phyloP scores from a whole-genome alignment of 2,329 filamentous ascomycete species.

The Penicillium sp. region DNA sequence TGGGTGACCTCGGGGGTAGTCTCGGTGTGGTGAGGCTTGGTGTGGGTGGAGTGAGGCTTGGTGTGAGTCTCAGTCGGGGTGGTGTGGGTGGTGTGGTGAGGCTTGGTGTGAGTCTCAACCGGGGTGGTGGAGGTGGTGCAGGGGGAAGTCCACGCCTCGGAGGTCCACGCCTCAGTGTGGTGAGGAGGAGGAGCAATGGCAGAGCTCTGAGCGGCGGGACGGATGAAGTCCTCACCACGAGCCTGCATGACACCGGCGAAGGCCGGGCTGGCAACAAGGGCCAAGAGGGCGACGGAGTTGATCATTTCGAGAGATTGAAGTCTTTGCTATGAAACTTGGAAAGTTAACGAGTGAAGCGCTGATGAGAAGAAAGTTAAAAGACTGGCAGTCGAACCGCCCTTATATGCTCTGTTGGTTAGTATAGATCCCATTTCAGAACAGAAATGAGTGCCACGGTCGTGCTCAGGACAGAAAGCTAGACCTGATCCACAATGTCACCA shows the following conservation, averaged over 20 bases:
- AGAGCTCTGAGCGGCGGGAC: slow-evolving; percentile 6
- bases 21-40: slow-evolving; percentile 14
- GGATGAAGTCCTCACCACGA: slow-evolving; percentile 19
- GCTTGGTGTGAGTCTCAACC: not conserved
- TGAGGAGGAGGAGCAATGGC: slow-evolving; percentile 4
- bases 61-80: slow-evolving; percentile 2
- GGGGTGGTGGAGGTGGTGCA: slow-evolving; percentile 5
- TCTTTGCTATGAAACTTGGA: slow-evolving; percentile 16
- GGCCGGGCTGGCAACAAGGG: slow-evolving; percentile 37
- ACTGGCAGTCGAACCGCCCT: slow-evolving; percentile 17
- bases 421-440: slow-evolving; percentile 18
- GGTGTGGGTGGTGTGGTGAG: slow-evolving; percentile 13
- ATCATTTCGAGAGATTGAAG: slow-evolving; percentile 36
- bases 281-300: slow-evolving; percentile 38
- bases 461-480: slow-evolving; percentile 25
- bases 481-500: slow-evolving; percentile 22
- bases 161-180: slow-evolving; percentile 4
- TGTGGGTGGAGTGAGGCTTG: slow-evolving; percentile 10
- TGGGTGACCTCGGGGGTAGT: slow-evolving; percentile 4
- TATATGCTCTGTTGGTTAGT: slow-evolving; percentile 26
- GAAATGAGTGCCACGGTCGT: slow-evolving; percentile 29
- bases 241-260: slow-evolving; percentile 37
- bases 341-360: slow-evolving; percentile 25
- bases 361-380: slow-evolving; percentile 7
- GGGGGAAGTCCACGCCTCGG: slow-evolving; percentile 4